phyloP scores from a whole-genome alignment of 1,284 basidiomycete species.

The Trametes polyzona region DNA sequence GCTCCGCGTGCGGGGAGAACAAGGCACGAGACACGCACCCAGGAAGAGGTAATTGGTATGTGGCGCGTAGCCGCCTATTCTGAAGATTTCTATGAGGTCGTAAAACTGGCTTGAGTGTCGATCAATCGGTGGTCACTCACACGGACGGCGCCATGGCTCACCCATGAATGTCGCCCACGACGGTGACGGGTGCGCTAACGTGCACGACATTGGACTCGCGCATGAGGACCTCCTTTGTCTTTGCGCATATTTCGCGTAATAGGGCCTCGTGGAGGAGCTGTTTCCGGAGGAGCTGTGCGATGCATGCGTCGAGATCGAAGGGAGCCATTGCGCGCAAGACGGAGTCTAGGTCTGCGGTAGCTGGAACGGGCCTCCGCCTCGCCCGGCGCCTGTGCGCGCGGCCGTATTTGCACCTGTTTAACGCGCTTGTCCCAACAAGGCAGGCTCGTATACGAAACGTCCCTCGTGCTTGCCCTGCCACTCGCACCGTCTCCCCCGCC shows the following conservation, averaged over 20 bases:
- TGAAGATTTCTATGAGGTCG: slow-evolving; percentile 98
- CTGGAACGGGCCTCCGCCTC: slow-evolving; percentile 3
- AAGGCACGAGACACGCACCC: slow-evolving; percentile 54
- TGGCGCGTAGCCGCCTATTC: slow-evolving; percentile 96
- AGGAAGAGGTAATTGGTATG: slow-evolving; percentile 98
- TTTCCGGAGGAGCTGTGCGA: slow-evolving; percentile 87
- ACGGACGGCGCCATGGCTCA: slow-evolving; percentile 48
- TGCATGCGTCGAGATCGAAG: slow-evolving; percentile 95
- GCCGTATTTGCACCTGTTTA: slow-evolving; percentile 5
- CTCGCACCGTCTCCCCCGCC: neutral
- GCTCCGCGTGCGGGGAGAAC: slow-evolving; percentile 16
- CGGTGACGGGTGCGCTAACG: slow-evolving; percentile 96
- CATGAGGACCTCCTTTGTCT: slow-evolving; percentile 99
- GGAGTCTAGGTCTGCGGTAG: slow-evolving; percentile 19
- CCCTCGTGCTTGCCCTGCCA: neutral
- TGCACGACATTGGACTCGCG: slow-evolving; percentile 98
- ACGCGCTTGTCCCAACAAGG: slow-evolving; percentile 3
- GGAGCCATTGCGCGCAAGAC: too few relatives aligned
- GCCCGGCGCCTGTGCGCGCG: neutral
- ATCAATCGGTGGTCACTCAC: slow-evolving; percentile 26
- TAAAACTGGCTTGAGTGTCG: slow-evolving; percentile 88
- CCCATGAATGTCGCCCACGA: slow-evolving; percentile 99
- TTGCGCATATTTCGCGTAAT: slow-evolving; percentile 95
- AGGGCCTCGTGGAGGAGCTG: slow-evolving; percentile 92
- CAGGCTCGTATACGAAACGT: slow-evolving; percentile 7